Base-by-base conservation (phyloP, 2,329 filamentous ascomycete species). In the Aureobasidium leucospermi region DNA sequence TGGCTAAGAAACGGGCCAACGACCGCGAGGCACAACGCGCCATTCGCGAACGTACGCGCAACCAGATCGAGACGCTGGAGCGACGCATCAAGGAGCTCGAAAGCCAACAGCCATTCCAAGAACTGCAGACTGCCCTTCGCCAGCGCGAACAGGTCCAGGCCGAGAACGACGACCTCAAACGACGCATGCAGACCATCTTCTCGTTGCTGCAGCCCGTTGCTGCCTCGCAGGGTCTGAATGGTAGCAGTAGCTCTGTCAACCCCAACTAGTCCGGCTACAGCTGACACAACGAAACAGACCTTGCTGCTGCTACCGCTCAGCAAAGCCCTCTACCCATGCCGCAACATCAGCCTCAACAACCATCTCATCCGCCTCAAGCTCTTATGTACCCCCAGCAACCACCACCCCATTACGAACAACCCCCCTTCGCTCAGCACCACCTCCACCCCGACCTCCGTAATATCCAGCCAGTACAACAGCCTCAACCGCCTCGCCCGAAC, bases 1-100 rank as follows among this genome's bases (percentile, higher is more conserved):
- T 96, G 61, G 89, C 88, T 32, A 88, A 91, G 73, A 96, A 96
- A 78, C 82, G 92, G 64, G 89, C 90, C 68, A 96, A 96, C 81
- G 90, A 95, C 71, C 85, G 90, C 60, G 89, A 95, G 72, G 90
- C 90, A 32, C 90, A 96, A 71, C 83, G 90, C 51, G 89, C 89
- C 41, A 94, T 95, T 61, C 82, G 90, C 43, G 88, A 93, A 75
- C 84, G 90, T 59, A 94, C 89, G 31, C 90, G 87, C 74, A 83
- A 85, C 60, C 87, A 89, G 71, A 94, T 94, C 65, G 88, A 93
- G 69, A 76, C 75, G 6, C 78, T 94, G 61, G 88, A 94, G 71
- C 79, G 79, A 62, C 81, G 83, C 63, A 91, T 95, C 62, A 79
- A 82, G 59, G 88, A 93, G 63, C 79, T 95, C 65, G 89, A 88